Base-by-base conservation (phyloP, 331 rosid species). In the Spiraea crenata region DNA sequence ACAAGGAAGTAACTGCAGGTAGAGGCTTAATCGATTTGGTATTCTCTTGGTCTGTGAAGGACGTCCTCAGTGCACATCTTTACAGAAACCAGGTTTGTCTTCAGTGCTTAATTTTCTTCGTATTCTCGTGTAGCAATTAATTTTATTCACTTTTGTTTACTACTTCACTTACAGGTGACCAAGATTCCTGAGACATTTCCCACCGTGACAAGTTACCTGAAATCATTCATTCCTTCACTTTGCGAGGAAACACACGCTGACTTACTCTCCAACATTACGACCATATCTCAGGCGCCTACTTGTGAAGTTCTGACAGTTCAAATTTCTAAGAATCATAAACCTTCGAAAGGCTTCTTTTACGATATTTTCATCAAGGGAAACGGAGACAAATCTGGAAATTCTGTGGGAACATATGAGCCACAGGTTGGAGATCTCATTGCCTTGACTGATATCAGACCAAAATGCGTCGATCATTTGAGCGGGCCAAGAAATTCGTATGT, bases 201-300 rank as follows among this genome's bases (percentile, higher is more conserved):
- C 9, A 78, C 86, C 3, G 14, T 17, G 39, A 7, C 57, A 3
- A 42, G 76, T 3, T 84, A 82, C 80, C 7, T 69, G 82, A 64
- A 67, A 9, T 76, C 91, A 6, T 86, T 86, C 72, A 46, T 79
- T 46, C 78, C 74, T 61, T 55, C 83, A 64, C 72, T 84, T 41
- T 55, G 83, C 41, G 92, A 86, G 68, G 96, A 89, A 79, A 83
- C 88, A 11, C 96, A 69, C 11, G 64, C 82, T 60, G 88, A 89
- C n/a, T 56, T 89, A 57, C 66, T n/a, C 11, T 77, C 87, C 13
- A 60, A 74, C 71, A 35, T 86, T 61, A n/a, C 0, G 3, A 12
- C n/a, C 1, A 61, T 86, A 41, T 63, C 82, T 2, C 72, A 15
- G 44, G 77, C 90, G 3, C 79, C 88, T 3, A 37, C 41, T 9